Conservation (phyloP, 768 basidiomycete genomes). For the Termitomyces heimii region DNA sequence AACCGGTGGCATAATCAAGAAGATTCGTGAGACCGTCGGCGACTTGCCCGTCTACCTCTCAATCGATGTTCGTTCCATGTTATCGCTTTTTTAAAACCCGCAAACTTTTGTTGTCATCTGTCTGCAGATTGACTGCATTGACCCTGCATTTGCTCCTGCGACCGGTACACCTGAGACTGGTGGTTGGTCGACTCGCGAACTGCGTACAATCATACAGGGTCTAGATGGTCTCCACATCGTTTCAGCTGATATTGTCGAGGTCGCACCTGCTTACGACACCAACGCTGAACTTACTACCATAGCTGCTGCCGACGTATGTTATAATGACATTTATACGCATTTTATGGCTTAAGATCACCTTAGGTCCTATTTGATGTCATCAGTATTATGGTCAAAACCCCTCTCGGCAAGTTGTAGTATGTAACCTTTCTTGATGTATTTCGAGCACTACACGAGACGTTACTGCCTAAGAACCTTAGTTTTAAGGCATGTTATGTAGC, state of each 20-base stretch:
- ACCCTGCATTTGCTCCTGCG: slow-evolving; percentile 78
- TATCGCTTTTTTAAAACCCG: not conserved
- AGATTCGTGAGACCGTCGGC: slow-evolving; percentile 76
- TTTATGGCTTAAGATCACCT: not conserved
- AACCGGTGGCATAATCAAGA: slow-evolving; percentile 70
- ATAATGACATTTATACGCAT: not conserved
- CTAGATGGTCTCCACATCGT: slow-evolving; percentile 73
- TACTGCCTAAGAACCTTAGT: not conserved
- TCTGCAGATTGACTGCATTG: slow-evolving; percentile 66
- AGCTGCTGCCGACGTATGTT: slow-evolving; percentile 36
- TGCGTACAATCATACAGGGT: slow-evolving; percentile 71
- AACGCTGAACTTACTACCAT: slow-evolving; percentile 27
- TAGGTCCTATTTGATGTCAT: slow-evolving; percentile 72
- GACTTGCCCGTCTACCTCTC: slow-evolving; percentile 71
- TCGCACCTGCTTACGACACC: slow-evolving; percentile 74
- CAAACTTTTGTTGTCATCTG: not conserved
- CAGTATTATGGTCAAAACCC: slow-evolving; percentile 77
- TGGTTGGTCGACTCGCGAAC: slow-evolving; percentile 79
- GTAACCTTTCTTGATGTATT: not conserved
- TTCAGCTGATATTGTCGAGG: slow-evolving; percentile 81
- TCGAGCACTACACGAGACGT: not conserved
- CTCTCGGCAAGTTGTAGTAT: slow-evolving; percentile 49
- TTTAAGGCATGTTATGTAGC: not conserved
- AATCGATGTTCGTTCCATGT: slow-evolving; percentile 48
- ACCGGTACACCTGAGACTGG: slow-evolving; percentile 85